These are phyloP conservation scores for Cyberlindnera veronae DNA, from an alignment of 805 yeast genomes.

Conservation along the genomic window DNA sequence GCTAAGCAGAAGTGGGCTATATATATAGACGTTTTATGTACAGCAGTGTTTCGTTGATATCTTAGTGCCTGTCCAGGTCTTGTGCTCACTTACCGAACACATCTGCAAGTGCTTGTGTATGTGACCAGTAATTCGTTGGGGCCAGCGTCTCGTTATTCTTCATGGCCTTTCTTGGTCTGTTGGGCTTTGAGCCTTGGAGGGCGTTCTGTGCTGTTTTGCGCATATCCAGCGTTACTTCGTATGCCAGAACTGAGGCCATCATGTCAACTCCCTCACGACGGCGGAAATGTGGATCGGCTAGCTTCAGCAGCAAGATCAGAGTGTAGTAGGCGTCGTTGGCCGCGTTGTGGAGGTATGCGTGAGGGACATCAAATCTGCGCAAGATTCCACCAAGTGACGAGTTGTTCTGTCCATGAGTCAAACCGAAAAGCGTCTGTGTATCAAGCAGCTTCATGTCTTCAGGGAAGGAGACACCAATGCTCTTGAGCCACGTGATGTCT, in stretches of 20 bases:
- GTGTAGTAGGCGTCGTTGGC: conserved; percentile 71
- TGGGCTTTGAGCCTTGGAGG: conserved; percentile 1
- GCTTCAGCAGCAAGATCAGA: conserved; percentile 42
- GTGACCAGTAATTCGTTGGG: not conserved
- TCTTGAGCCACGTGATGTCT: conserved; percentile 49
- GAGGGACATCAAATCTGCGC: conserved; percentile 47
- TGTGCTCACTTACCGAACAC: not conserved
- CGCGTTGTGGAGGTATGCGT: conserved; percentile 62
- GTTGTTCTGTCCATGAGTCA: conserved; percentile 34
- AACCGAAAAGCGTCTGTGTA: conserved; percentile 42
- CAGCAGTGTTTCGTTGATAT: too few species aligned
- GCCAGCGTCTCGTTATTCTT: conserved; percentile 3
- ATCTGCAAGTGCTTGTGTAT: not conserved
- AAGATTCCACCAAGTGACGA: conserved; percentile 46
- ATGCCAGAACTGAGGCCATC: not conserved
- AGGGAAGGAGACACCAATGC: conserved; percentile 46
- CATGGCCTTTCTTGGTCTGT: conserved; percentile 3
- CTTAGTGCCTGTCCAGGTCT: too few species aligned
- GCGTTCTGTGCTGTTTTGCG: not conserved
- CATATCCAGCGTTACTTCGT: not conserved
- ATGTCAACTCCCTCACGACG: conserved; percentile 2
- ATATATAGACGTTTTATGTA: too few species aligned
- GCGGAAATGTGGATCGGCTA: conserved; percentile 46
- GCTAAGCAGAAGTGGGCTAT: too few species aligned
- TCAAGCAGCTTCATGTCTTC: conserved; percentile 35